These are phyloP conservation scores for Diacronema lutheri DNA, from an alignment of 78 protist genomes.

Conservation along the genomic window DNA sequence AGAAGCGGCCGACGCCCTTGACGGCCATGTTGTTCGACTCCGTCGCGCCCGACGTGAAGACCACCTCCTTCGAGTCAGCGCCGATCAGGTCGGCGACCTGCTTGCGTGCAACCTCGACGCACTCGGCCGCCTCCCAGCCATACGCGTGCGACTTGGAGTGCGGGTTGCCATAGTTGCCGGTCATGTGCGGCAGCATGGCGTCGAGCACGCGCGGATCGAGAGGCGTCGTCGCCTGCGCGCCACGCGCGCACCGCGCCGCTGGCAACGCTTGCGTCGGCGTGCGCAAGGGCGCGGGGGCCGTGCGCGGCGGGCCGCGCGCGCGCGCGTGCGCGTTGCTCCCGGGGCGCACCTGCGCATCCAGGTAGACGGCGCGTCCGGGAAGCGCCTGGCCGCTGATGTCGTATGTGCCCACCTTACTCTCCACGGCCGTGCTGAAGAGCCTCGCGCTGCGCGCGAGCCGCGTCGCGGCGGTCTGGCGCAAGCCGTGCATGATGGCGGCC, in stretches of 20 bases:
- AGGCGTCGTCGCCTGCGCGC: slow-evolving; percentile 81
- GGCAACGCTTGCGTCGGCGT: too few relatives aligned
- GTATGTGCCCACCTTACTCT: too few relatives aligned
- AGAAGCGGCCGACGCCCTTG: slow-evolving; percentile 91
- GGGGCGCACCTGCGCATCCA: slow-evolving; percentile 59
- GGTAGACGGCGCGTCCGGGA: slow-evolving; percentile 52
- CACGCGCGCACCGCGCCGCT: background rate
- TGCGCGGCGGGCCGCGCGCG: too few relatives aligned
- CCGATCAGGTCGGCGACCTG: slow-evolving; percentile 75
- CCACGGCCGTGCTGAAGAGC: too few relatives aligned
- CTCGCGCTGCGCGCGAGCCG: too few relatives aligned
- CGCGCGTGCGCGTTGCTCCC: too few relatives aligned
- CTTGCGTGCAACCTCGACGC: slow-evolving; percentile 87
- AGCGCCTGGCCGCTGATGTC: background rate
- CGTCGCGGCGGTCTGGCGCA: too few relatives aligned
- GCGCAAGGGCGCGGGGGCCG: too few relatives aligned
- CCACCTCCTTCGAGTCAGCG: slow-evolving; percentile 87
- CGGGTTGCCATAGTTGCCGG: slow-evolving; percentile 90
- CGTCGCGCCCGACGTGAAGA: slow-evolving; percentile 98
- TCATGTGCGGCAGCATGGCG: slow-evolving; percentile 91
- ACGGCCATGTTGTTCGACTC: slow-evolving; percentile 95
- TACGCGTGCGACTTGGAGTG: slow-evolving; percentile 91
- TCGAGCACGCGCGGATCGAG: slow-evolving; percentile 98
- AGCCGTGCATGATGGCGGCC: too few relatives aligned
- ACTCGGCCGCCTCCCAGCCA: slow-evolving; percentile 93